Evolutionary conservation across 2,329 filamentous ascomycete genomes (phyloP).

Genomic region (Ophiocordyceps australis): DNA sequence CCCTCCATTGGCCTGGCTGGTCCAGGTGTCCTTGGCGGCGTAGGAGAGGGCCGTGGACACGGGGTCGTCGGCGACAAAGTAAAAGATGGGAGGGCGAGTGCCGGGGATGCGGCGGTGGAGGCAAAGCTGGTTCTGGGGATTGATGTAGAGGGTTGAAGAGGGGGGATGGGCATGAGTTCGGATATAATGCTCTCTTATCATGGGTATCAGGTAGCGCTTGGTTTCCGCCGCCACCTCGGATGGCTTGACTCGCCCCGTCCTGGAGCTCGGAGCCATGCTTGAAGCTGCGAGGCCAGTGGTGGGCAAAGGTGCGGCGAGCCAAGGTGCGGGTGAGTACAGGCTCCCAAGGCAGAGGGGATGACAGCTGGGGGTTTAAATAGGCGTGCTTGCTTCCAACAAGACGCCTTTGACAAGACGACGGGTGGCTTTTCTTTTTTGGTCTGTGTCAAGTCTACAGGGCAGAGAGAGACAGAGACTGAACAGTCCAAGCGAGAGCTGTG

Average conservation of each 20-base stretch:
- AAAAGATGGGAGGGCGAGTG: slow-evolving; percentile 25
- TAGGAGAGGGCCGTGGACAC: slow-evolving; percentile 43
- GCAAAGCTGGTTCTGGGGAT: slow-evolving; percentile 26
- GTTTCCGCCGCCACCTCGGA: slow-evolving; percentile 55
- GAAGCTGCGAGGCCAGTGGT: too few relatives aligned
- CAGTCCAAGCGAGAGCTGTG: too few relatives aligned
- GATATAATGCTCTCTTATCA: slow-evolving; percentile 39
- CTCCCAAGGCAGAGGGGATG: too few relatives aligned
- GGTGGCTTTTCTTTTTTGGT: too few relatives aligned
- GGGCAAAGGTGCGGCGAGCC: too few relatives aligned
- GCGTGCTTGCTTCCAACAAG: too few relatives aligned
- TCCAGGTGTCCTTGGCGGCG: slow-evolving; percentile 19
- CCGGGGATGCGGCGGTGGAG: slow-evolving; percentile 15
- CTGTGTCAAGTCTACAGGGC: too few relatives aligned
- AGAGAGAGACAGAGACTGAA: too few relatives aligned
- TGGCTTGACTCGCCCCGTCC: slow-evolving; percentile 14
- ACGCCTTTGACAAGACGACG: too few relatives aligned
- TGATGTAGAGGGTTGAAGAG: slow-evolving; percentile 39
- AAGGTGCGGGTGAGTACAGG: too few relatives aligned
- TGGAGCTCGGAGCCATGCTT: slow-evolving; percentile 13
- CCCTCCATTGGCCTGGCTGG: slow-evolving; percentile 13
- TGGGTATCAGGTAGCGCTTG: slow-evolving; percentile 51
- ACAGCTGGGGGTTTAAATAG: too few relatives aligned
- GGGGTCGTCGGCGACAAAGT: slow-evolving; percentile 37
- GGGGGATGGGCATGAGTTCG: slow-evolving; percentile 33